A percentile compares a stretch with the other conserved stretches of the same genome.
These are phyloP conservation scores for Stentor roeselii DNA, from an alignment of 73 alveolate genomes.

Conservation along the genomic window DNA sequence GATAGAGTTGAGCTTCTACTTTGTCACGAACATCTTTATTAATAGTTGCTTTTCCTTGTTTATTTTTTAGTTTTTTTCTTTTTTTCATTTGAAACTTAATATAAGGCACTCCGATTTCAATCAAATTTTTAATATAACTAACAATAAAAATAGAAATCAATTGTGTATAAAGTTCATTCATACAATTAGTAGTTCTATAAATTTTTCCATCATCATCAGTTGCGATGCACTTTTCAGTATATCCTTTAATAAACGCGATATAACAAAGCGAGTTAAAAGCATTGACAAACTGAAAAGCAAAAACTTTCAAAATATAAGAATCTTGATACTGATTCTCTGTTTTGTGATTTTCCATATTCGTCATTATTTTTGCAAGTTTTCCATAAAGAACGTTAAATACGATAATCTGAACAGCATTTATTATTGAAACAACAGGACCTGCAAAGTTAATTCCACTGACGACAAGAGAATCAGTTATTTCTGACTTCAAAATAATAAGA, in stretches of 20 bases:
- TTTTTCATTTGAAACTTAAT: background rate
- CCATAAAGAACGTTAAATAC: background rate
- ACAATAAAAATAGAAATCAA: slow-evolving; percentile 33
- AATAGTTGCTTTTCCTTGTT: background rate
- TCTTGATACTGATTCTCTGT: slow-evolving; percentile 30
- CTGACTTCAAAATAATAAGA: background rate
- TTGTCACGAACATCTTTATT: background rate
- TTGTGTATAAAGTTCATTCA: slow-evolving; percentile 29
- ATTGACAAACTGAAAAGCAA: slow-evolving; percentile 34
- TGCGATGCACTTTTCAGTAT: background rate
- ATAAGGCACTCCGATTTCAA: slow-evolving; percentile 25
- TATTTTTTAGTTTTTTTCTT: slow-evolving; percentile 23
- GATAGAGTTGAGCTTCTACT: slow-evolving; percentile 14
- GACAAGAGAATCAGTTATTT: background rate
- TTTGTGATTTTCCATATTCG: background rate
- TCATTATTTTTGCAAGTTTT: background rate
- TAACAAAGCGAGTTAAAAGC: slow-evolving; percentile 27
- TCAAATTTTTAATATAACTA: background rate
- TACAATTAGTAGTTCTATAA: background rate
- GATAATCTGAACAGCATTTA: background rate
- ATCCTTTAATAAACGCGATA: slow-evolving; percentile 29
- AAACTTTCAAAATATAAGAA: slow-evolving; percentile 29
- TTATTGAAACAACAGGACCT: background rate
- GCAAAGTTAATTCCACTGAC: background rate
- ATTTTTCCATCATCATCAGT: background rate